Evolutionary conservation across 1,284 basidiomycete genomes (phyloP), one percentile per base, ranked within the genome.

Genomic region (Trichosporon faecale): DNA sequence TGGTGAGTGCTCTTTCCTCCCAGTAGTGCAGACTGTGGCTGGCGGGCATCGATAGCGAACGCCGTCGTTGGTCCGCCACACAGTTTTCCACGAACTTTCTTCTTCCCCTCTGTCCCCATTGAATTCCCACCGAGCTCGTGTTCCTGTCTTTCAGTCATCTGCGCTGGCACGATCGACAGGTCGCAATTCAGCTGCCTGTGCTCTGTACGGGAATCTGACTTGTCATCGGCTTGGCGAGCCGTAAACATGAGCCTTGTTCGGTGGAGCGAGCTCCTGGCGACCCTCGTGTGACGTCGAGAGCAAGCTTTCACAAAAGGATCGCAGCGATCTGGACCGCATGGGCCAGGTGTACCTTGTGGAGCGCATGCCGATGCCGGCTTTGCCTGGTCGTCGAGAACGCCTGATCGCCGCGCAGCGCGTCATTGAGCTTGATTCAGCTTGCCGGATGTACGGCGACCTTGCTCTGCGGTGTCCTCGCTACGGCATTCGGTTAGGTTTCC

Each of bases 1-100:
- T 66, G 80, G 79, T 74, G 76, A 78, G 73, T 79, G 73, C 77
- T 16, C 6, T 49, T n/a, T 18, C 18, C 25, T 18, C 21, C 12
- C 23, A 21, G 21, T 37, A 37, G 18, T 25, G 31, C 16, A 52
- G 60, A 21, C 18, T 40, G 35, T 25, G 33, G 21, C 40, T 5
- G n/a, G 40, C 40, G 16, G 16, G 7, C 25, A 21, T 49, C 49
- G 49, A 49, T 23, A 27, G 14, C n/a, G 2, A 33, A 9, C 7
- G 25, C 25, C 49, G 49, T 21, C 14, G 49, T 21, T 25, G 21
- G 21, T 52, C 49, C 49, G 49, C 21, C 49, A 52, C 8, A 52
- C 8, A 52, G 49, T 23, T 25, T 25, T 18, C 18, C 40, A 12
- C 40, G 18, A 44, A n/a, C 9, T 9, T 23, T 23, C 14, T 23